Conservation (phyloP, 352 stramenopile species). For the Globisporangium uncinulatum region DNA sequence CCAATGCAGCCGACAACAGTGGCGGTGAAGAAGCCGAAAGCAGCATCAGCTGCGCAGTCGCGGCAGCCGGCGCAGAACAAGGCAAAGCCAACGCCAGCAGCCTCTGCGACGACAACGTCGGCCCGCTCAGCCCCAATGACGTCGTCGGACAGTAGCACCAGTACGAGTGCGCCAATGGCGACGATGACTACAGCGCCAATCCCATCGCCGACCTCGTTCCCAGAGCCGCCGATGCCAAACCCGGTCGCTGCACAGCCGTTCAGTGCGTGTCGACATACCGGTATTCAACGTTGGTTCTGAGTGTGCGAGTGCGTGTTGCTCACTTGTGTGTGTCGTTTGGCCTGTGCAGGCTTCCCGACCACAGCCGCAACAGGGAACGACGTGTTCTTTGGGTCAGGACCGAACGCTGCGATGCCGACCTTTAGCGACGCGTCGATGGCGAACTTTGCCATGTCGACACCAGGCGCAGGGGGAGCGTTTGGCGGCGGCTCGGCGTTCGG, state of each 20-base stretch:
- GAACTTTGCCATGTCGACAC: slow-evolving; percentile 9
- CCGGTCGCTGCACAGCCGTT: slow-evolving; percentile 8
- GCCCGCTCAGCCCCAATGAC: background rate
- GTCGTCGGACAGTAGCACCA: slow-evolving; percentile 4
- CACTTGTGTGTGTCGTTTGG: background rate
- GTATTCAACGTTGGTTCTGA: too few relatives aligned
- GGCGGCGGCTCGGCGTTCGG: slow-evolving; percentile 22
- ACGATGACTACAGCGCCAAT: background rate
- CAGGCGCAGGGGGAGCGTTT: slow-evolving; percentile 20
- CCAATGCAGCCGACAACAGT: background rate
- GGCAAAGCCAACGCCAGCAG: slow-evolving; percentile 1
- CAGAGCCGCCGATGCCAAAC: slow-evolving; percentile 34
- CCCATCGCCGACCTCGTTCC: slow-evolving; percentile 28
- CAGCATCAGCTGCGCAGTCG: slow-evolving; percentile 5
- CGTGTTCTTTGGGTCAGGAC: slow-evolving; percentile 10
- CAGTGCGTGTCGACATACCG: background rate
- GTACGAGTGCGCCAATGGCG: background rate
- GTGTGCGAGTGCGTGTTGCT: background rate
- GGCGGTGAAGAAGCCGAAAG: slow-evolving; percentile 8
- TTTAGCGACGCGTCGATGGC: slow-evolving; percentile 15
- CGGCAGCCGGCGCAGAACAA: slow-evolving; percentile 9
- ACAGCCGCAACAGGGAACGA: background rate
- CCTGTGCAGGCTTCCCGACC: background rate
- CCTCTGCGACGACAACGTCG: background rate
- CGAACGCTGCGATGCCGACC: slow-evolving; percentile 13